Evolutionary conservation across 129 eudicot genomes (phyloP).

Genomic region (Escallonia rubra): DNA sequence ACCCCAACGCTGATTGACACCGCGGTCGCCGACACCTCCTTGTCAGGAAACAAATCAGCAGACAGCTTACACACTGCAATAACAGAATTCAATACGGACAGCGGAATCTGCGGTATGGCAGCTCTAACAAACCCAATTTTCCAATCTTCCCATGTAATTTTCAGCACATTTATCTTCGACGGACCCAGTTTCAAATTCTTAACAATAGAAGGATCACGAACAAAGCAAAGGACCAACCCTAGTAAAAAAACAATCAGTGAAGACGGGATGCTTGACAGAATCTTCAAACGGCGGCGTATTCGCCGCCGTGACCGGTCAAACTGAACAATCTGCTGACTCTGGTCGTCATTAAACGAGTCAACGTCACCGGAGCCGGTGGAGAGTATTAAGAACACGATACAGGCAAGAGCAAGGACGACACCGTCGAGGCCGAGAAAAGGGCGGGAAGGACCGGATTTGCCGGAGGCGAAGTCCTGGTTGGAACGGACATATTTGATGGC

Average conservation of each 20-base stretch:
- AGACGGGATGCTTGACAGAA: constrained; percentile 49
- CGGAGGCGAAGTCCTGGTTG: constrained; percentile 52
- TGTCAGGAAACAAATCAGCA: constrained; percentile 57
- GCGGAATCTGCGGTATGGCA: constrained; percentile 68
- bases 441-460: constrained; percentile 40
- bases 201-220: constrained; percentile 56
- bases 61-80: constrained; percentile 76
- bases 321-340: not conserved
- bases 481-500: constrained; percentile 67
- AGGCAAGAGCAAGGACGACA: constrained; percentile 37
- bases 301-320: constrained; percentile 11
- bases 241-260: constrained; percentile 50
- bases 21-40: constrained; percentile 47
- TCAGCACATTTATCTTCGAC: constrained; percentile 47
- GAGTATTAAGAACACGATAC: constrained; percentile 36
- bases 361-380: constrained; percentile 58
- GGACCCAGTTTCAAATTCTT: constrained; percentile 48
- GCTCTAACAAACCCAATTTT: constrained; percentile 61
- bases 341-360: not conserved
- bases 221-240: constrained; percentile 47
- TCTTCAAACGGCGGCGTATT: constrained; percentile 23
- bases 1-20: constrained; percentile 66
- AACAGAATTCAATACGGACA: constrained; percentile 63
- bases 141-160: constrained; percentile 56
- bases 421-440: constrained; percentile 63